These are phyloP conservation scores for Fraxinus platypoda DNA, from an alignment of 305 asterid species.

Conservation along the genomic window DNA sequence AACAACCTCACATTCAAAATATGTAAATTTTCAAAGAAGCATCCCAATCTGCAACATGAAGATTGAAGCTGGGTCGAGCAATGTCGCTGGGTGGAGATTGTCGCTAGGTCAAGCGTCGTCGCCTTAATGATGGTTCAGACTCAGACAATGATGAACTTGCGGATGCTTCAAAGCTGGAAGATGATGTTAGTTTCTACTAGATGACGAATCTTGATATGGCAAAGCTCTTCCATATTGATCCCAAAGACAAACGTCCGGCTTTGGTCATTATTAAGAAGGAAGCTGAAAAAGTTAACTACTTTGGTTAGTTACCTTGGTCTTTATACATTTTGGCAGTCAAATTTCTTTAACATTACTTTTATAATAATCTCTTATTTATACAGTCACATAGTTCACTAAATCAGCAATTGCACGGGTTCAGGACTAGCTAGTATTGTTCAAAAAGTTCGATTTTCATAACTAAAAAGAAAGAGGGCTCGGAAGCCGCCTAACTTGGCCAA, in stretches of 20 bases:
- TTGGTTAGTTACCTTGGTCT: constrained; percentile 47
- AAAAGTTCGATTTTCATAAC: no score
- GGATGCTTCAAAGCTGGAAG: constrained; percentile 82
- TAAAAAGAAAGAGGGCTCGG: no score
- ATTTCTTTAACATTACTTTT: constrained; percentile 1
- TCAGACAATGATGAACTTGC: constrained; percentile 65
- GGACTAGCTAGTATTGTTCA: no score
- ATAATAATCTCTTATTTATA: constrained; percentile 18
- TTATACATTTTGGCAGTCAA: constrained; percentile 6
- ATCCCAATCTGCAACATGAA: no score
- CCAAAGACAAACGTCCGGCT: constrained; percentile 68
- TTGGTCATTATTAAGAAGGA: constrained; percentile 79
- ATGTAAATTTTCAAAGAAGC: no score
- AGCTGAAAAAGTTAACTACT: constrained; percentile 62
- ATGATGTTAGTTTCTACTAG: constrained; percentile 85
- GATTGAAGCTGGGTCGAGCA: no score
- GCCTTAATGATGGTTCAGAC: constrained; percentile 29
- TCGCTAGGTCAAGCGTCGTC: no score
- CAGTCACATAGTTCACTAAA: constrained; percentile 58
- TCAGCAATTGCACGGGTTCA: no score
- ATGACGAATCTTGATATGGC: constrained; percentile 77
- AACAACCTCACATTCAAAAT: no score
- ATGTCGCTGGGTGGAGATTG: no score
- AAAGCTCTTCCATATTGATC: constrained; percentile 72
- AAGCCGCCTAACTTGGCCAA: no score